Conservation (phyloP, 2,329 filamentous ascomycete species). For the Ceratocystis cubensis region DNA sequence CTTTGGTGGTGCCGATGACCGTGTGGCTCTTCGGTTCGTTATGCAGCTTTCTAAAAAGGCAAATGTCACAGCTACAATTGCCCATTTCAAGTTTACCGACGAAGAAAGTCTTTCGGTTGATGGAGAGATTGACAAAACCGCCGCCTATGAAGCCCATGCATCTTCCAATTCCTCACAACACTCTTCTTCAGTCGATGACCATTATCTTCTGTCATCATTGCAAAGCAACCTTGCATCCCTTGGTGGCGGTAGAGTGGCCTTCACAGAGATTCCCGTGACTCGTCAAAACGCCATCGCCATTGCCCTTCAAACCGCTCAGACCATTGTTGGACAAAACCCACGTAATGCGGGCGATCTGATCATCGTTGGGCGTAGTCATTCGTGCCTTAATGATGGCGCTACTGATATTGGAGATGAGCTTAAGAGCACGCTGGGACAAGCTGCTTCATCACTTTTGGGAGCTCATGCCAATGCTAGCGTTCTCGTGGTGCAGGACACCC, state of each 20-base stretch:
- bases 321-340: conserved; percentile 15
- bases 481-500: conserved; percentile 16
- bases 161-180: conserved; percentile 9
- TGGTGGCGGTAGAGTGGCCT: conserved; percentile 11
- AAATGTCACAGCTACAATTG: conserved; percentile 64
- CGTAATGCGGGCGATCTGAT: conserved; percentile 19
- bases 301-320: conserved; percentile 3
- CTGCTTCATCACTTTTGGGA: conserved; percentile 11
- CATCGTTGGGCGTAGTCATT: conserved; percentile 16
- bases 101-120: conserved; percentile 16
- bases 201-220: conserved; percentile 15
- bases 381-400: conserved; percentile 10
- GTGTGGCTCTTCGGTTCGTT: conserved; percentile 64
- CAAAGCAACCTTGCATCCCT: conserved; percentile 12
- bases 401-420: conserved; percentile 17
- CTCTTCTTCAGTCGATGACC: conserved; percentile 16
- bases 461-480: conserved; percentile 15
- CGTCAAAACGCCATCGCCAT: conserved; percentile 7
- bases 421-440: conserved; percentile 16
- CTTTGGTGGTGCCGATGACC: conserved; percentile 73
- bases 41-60: conserved; percentile 72
- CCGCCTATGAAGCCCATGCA: background rate
- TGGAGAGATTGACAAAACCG: background rate
- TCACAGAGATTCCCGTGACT: conserved; percentile 16
- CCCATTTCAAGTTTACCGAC: conserved; percentile 32